Evolutionary conservation across 129 eudicot species (phyloP), one percentile per base, ranked within the genome.

Genomic region (Ambrosia trifida): DNA sequence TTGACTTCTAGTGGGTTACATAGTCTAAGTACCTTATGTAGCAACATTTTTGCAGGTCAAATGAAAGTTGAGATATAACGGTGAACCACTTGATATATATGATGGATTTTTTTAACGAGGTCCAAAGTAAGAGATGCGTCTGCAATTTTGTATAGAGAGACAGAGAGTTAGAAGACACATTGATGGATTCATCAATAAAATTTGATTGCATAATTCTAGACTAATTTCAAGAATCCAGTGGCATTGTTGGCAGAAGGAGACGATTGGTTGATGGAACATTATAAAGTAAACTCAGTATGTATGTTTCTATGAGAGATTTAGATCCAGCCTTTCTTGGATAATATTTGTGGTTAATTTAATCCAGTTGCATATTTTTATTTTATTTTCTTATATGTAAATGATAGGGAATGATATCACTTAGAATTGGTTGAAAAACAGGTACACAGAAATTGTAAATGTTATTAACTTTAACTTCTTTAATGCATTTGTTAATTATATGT

Each of bases 291-390:
- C 44, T 58, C 79, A 66, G 30, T 32, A 93, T 93, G 98, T 76
- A 96, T 78, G 89, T 87, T 83, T 81, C 98, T 30, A 70, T 83
- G 83, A 89, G 82, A 79, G 95, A 89, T 80, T 82, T 93, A 82
- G 98, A 93, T 81, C 88, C 96, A 75, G 96, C 98, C 76, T 89
- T 93, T 68, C 20, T 41, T 18, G 12, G 50, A 52, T 32, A 63
- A 52, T 20, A 63, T 53, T 69, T 66, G 13, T 36, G 17, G 49
- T 60, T 35, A 18, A 57, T 7, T 2, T 20, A 57, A 53, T 76
- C 51, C 58, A 20, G 19, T 76, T 66, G 38, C 28, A 64, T 66
- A 41, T 30, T 30, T 24, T 41, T 11, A 50, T 50, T 38, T 49
- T 64, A 14, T 35, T 30, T 46, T 17, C 17, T 56, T 13, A 16